Percentiles rank a stretch among this genome's conserved stretches.
phyloP scores from a whole-genome alignment of 1,284 basidiomycete species.

The Trichosporon sp. region DNA sequence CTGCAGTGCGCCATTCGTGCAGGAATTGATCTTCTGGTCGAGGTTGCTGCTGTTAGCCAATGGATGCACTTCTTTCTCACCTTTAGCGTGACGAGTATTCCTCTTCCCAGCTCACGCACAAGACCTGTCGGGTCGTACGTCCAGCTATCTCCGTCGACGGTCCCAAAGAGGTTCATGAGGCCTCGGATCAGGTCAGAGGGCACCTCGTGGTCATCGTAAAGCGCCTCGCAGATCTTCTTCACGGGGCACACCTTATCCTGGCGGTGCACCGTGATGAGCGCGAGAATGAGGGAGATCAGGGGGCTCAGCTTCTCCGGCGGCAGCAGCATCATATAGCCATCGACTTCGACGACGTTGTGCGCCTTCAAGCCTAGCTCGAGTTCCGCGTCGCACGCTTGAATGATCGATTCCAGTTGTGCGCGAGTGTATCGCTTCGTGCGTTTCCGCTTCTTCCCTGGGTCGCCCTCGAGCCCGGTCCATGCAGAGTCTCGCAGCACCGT shows the following conservation, averaged over 20 bases:
- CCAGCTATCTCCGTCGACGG: constrained; percentile 41
- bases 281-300: constrained; percentile 66
- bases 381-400: constrained; percentile 75
- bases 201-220: constrained; percentile 70
- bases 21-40: constrained; percentile 54
- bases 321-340: constrained; percentile 53
- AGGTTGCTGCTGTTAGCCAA: constrained; percentile 52
- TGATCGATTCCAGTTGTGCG: constrained; percentile 56
- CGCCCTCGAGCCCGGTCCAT: constrained; percentile 55
- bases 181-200: constrained; percentile 58
- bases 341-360: constrained; percentile 64
- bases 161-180: constrained; percentile 74
- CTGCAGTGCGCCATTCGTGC: constrained; percentile 60
- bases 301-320: constrained; percentile 59
- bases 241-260: neutral
- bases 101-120: constrained; percentile 50
- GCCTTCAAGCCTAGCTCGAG: constrained; percentile 59
- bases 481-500: constrained; percentile 59
- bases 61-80: constrained; percentile 50
- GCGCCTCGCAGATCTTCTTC: constrained; percentile 50
- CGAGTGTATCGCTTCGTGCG: constrained; percentile 52
- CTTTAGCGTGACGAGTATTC: constrained; percentile 60
- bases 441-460: constrained; percentile 16
- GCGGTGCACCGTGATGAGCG: constrained; percentile 52
- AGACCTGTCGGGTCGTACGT: constrained; percentile 24